Evolutionary conservation across 2,329 filamentous ascomycete species (phyloP).

Genomic region (Polychaeton citri): DNA sequence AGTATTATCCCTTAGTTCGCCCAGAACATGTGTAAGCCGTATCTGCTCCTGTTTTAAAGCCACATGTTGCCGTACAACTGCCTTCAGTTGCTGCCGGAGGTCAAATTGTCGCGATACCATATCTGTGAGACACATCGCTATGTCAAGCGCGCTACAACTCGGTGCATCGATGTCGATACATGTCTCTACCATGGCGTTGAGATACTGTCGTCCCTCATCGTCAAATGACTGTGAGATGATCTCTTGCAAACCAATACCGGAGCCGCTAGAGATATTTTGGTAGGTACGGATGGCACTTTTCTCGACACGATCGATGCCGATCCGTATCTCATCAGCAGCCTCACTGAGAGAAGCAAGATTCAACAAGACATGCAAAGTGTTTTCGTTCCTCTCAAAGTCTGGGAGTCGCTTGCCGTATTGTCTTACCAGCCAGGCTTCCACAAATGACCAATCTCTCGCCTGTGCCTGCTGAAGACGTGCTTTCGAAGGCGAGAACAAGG

Average conservation of each 20-base stretch:
- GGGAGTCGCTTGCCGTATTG: constrained; percentile 56
- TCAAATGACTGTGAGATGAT: background rate
- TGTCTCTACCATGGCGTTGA: background rate
- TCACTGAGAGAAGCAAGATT: constrained; percentile 66
- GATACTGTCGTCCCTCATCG: background rate
- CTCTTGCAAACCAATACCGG: constrained; percentile 19
- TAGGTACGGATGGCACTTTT: constrained; percentile 37
- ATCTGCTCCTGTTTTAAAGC: constrained; percentile 13
- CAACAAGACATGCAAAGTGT: constrained; percentile 64
- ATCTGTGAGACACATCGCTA: constrained; percentile 24
- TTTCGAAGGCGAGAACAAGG: constrained; percentile 48
- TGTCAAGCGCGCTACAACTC: constrained; percentile 22
- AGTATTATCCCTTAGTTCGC: constrained; percentile 11
- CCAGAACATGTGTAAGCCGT: constrained; percentile 9
- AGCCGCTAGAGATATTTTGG: constrained; percentile 6
- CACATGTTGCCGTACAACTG: constrained; percentile 10
- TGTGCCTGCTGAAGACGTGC: constrained; percentile 64
- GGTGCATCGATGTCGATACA: background rate
- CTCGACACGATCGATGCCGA: constrained; percentile 46
- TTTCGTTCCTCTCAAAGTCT: constrained; percentile 71
- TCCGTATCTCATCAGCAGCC: constrained; percentile 56
- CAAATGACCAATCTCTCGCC: constrained; percentile 81
- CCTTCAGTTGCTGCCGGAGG: constrained; percentile 14
- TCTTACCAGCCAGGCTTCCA: constrained; percentile 68
- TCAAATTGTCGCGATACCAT: constrained; percentile 16